These are phyloP conservation scores for Eimeria maxima DNA, from an alignment of 169 alveolate species.

Conservation along the genomic window DNA sequence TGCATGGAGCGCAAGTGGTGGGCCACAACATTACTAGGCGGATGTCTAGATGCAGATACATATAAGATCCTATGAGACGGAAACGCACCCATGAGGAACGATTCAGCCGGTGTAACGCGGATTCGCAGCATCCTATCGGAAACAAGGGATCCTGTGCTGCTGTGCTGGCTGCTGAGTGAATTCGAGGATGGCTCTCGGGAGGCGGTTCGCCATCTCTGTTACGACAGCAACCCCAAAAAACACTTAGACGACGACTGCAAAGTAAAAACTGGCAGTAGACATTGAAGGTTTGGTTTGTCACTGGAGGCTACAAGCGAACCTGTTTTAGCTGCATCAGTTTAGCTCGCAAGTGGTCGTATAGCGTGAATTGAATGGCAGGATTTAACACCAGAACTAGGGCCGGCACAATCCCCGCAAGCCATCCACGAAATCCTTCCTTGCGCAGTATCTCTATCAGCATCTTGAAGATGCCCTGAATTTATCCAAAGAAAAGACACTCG, in stretches of 20 bases:
- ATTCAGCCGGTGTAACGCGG: conserved; percentile 78
- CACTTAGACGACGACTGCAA: neutral
- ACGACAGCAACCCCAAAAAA: neutral
- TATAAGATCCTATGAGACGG: neutral
- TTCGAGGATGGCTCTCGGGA: conserved; percentile 40
- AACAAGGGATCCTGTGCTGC: conserved; percentile 39
- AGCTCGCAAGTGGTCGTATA: conserved; percentile 76
- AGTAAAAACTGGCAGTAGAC: neutral
- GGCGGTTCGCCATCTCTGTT: conserved; percentile 53
- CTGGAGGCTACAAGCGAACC: conserved; percentile 43
- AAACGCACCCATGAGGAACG: conserved; percentile 74
- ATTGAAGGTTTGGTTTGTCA: neutral
- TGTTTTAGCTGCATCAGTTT: conserved; percentile 65
- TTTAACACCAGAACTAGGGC: conserved; percentile 78
- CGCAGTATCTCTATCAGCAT: conserved; percentile 65
- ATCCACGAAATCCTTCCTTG: conserved; percentile 79
- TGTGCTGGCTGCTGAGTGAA: conserved; percentile 58
- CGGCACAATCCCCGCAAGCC: conserved; percentile 81
- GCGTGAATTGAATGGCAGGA: conserved; percentile 81
- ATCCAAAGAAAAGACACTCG: neutral
- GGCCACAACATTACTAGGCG: neutral
- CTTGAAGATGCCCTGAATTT: conserved; percentile 68
- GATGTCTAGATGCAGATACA: neutral
- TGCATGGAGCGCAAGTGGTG: too few relatives aligned
- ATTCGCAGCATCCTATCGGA: conserved; percentile 38